Conservation (phyloP, 148 eudicot genomes). For the Vaccinium vitisidaea region DNA sequence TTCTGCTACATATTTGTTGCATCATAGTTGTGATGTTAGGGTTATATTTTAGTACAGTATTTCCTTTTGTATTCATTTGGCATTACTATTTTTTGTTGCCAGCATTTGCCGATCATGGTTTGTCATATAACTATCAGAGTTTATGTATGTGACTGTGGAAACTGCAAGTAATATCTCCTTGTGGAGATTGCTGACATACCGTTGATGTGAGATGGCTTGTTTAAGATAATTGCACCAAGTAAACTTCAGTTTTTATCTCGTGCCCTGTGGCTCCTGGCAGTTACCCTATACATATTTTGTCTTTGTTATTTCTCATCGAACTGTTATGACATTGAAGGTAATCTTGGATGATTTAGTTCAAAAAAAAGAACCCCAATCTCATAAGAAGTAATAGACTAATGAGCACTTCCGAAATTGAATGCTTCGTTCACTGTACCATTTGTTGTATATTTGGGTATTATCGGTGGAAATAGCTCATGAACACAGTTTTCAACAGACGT, state of each 20-base stretch:
- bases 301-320: not conserved
- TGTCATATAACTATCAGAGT: not conserved
- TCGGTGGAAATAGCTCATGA: not conserved
- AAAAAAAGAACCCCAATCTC: not conserved
- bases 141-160: not conserved
- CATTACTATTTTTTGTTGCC: not conserved
- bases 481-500: constrained; percentile 25
- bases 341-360: not conserved
- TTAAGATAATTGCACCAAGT: not conserved
- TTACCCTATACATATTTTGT: not conserved
- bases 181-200: not conserved
- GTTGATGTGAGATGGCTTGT: not conserved
- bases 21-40: not conserved
- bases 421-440: not conserved
- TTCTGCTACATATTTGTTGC: not conserved
- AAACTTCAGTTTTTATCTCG: not conserved
- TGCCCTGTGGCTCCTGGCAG: not conserved
- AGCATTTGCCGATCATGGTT: not conserved
- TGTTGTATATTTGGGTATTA: not conserved
- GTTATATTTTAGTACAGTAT: not conserved
- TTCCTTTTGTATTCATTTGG: not conserved
- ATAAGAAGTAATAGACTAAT: not conserved
- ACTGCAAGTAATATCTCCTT: not conserved
- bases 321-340: not conserved
- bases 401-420: not conserved